Evolutionary conservation across 495 filamentous ascomycete genomes (phyloP), one percentile per base, ranked within the genome.

Genomic region (Geopyxis carbonaria): DNA sequence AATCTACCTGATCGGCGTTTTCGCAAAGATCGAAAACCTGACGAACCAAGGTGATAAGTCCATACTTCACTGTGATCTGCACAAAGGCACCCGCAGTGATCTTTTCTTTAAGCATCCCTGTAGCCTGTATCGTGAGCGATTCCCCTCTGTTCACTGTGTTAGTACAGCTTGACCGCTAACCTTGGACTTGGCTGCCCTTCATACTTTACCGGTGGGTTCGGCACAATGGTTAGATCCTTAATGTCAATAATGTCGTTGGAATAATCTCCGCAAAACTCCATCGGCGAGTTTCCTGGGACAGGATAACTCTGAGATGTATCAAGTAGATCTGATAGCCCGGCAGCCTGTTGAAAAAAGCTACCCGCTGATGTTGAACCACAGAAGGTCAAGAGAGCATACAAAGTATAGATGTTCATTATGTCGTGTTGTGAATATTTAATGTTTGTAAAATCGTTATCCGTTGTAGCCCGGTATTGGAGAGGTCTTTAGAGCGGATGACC

Each of bases 51-150:
- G 75, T 80, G 56, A 99, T 93, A 50, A 92, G 63, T 46, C 83
- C 89, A 57, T 87, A 99, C 59, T 93, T 94, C 62, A 95, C 86
- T 40, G 75, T 67, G 22, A 99, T 57, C 21, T 75, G 64, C 23
- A 93, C 75, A 42, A 74, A 76, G 28, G 91, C 79, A 36, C 81
- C 86, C 25, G 80, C 55, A n/a, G 69, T 66, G 42, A 99, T 66
- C 9, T 58, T 49, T 42, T 87, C 58, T 40, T 61, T 66, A 31
- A 99, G 64, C 11, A 58, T 74, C 42, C 91, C 89, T 18, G 57
- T 61, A 11, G 87, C 89, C 32, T 69, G 65, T 61, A 99, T 91
- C 13, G 61, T 67, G 44, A 99, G 75, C n/a, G 66, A 67, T 33
- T 72, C 28, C 42, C 91, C 91, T 40, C 89, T 99, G 27, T 38